Evolutionary conservation across 2,329 filamentous ascomycete genomes (phyloP), one percentile per base, ranked within the genome.

Genomic region (Stachybotrys elegans): DNA sequence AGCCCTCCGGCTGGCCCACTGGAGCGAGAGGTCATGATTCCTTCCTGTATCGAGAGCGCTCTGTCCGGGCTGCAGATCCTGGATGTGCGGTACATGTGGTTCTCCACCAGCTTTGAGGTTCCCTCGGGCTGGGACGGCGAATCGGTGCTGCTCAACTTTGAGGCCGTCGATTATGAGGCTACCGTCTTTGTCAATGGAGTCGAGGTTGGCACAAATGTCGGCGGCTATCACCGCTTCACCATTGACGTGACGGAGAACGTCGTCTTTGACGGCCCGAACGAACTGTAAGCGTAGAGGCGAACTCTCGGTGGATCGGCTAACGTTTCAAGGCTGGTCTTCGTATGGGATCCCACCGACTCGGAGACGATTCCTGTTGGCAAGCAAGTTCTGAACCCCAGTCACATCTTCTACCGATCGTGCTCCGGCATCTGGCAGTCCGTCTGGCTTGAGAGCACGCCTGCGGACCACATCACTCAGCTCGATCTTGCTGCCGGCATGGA

Each of bases 371-470:
- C 83, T 0, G 72, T 84, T 35, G 84, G 84, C 49, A 86, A 86
- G 57, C 83, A 85, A 58, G 76, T 73, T 0, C 56, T 74, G 1
- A 64, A 61, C 0, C 78, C 76, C 0, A 73, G 69, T 11, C 77
- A 81, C 52, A 88, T 88, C 47, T 88, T 84, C 59, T 88, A 88
- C 58, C 80, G 79, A 0, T 79, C 84, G 0, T 88, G 83, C 57
- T 83, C 80, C 25, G 84, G 84, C 5, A 87, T 88, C 50, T 88
- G 84, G 84, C 84, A 87, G 57, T 75, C 73, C 16, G 84, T 88
- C 0, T 88, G 84, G 84, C 65, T 88, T 2, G 79, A 85, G 57
- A 70, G 76, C n/a, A 80, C 75, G 0, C 78, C 83, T 0, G 49
- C 63, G 0, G 71, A 76, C 40, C 67, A 81, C 51, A 75, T 87